Evolutionary conservation across 2,329 filamentous ascomycete species (phyloP), one percentile per base, ranked within the genome.

Genomic region (Lomentospora prolificans): DNA sequence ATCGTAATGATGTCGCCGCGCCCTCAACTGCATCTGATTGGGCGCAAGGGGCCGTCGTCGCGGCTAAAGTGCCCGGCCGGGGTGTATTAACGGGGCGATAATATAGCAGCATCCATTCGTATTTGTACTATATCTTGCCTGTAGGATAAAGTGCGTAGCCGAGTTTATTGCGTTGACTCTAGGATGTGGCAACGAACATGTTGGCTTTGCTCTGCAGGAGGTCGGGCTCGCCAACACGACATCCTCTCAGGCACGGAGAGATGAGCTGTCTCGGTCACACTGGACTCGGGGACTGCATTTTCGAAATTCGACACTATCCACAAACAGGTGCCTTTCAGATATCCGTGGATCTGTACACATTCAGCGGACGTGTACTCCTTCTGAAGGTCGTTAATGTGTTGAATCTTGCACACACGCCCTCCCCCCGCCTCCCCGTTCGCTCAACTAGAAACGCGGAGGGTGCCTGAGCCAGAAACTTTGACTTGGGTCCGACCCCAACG

Each of bases 111-210:
- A 3, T 14, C 44, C 44, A 31, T 51, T 28, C 24, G 48, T 51
- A 51, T 51, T 51, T 51, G 17, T 31, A 51, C 48, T 51, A n/a
- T 51, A 22, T 28, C 33, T n/a, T 39, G 52, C 33, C 33, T 46
- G 52, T 25, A 30, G 52, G 52, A 46, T 55, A 55, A 55, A 55
- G 22, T 44, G 51, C 5, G 2, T 19, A 22, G 51, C 51, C 36
- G 36, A 48, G 51, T 27, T 27, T 53, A 28, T 55, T 27, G 8
- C 39, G 25, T 25, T 12, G 19, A 19, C n/a, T 41, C 39, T 8
- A 24, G 25, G 39, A 48, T 8, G 39, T 10, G 27, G 14, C 9
- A 51, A 51, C 25, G 48, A 28, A 22, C 48, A 31, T 48, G 17
- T 48, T 48, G 17, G 44, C 24, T 19, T 46, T 19, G 12, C 44